phyloP scores from a whole-genome alignment of 176 grass and related monocot species.

The Aegilops longissima region DNA sequence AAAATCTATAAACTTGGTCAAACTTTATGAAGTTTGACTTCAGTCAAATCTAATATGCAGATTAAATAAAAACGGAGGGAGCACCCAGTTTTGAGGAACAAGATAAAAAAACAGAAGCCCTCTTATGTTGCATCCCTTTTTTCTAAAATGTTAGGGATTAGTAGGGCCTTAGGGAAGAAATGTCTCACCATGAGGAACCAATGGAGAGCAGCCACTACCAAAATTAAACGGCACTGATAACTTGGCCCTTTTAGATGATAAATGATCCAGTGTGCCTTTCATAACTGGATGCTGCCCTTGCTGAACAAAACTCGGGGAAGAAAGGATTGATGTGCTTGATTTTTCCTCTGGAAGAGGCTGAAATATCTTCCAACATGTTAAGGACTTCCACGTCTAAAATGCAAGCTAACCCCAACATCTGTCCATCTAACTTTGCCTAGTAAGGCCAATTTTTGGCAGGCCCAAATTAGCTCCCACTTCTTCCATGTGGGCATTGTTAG shows the following conservation, averaged over 20 bases:
- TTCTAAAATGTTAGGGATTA: slow-evolving; percentile 5
- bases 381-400: slow-evolving; percentile 36
- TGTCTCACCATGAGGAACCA: slow-evolving; percentile 63
- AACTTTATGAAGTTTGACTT: too few species aligned
- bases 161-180: neutral
- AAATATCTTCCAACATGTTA: slow-evolving; percentile 81
- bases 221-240: slow-evolving; percentile 45
- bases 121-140: neutral
- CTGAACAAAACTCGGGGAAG: slow-evolving; percentile 32
- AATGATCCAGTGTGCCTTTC: slow-evolving; percentile 32
- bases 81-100: neutral
- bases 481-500: neutral
- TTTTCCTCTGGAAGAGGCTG: slow-evolving; percentile 76
- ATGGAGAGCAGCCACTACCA: slow-evolving; percentile 66
- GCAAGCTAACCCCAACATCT: neutral
- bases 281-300: slow-evolving; percentile 31
- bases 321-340: slow-evolving; percentile 45
- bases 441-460: neutral
- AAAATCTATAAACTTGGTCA: too few species aligned
- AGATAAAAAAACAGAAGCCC: neutral
- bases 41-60: too few species aligned
- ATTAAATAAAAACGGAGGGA: too few species aligned
- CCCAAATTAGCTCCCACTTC: neutral
- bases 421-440: neutral
- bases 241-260: slow-evolving; percentile 48